phyloP scores from a whole-genome alignment of 257 asterid genomes.

The Solanum habrochaites region DNA sequence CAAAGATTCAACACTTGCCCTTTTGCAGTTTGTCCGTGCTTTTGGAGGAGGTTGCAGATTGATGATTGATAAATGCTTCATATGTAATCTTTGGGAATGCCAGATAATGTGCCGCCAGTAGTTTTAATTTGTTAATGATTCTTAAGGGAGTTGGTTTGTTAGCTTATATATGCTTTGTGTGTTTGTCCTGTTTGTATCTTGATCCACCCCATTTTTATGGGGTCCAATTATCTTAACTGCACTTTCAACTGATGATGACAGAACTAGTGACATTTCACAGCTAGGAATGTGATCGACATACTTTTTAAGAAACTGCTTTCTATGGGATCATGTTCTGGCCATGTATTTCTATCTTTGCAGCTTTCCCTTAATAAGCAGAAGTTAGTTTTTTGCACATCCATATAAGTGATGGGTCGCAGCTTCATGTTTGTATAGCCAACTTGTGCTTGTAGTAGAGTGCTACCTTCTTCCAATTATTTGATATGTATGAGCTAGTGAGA shows the following conservation, averaged over 20 bases:
- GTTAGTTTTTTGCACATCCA: neutral
- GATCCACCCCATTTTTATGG: neutral
- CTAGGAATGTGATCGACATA: neutral
- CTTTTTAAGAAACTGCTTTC: neutral
- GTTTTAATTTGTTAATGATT: neutral
- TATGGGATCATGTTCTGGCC: neutral
- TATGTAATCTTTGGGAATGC: neutral
- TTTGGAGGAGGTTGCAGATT: conserved; percentile 3
- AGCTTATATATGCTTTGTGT: neutral
- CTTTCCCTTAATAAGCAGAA: no score
- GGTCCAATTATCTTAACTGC: neutral
- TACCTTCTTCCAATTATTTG: neutral
- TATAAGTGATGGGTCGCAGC: neutral
- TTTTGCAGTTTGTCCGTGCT: conserved; percentile 15
- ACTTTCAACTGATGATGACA: neutral
- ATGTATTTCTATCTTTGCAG: neutral
- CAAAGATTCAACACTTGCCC: neutral
- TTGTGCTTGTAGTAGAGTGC: neutral
- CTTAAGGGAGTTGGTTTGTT: neutral
- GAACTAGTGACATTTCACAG: neutral
- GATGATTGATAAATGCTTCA: neutral
- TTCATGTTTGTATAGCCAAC: neutral
- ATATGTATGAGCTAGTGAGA: neutral
- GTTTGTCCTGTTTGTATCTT: neutral
- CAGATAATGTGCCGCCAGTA: neutral